These are phyloP conservation scores for Naganishia friedmannii DNA, from an alignment of 768 basidiomycete species.

Conservation along the genomic window DNA sequence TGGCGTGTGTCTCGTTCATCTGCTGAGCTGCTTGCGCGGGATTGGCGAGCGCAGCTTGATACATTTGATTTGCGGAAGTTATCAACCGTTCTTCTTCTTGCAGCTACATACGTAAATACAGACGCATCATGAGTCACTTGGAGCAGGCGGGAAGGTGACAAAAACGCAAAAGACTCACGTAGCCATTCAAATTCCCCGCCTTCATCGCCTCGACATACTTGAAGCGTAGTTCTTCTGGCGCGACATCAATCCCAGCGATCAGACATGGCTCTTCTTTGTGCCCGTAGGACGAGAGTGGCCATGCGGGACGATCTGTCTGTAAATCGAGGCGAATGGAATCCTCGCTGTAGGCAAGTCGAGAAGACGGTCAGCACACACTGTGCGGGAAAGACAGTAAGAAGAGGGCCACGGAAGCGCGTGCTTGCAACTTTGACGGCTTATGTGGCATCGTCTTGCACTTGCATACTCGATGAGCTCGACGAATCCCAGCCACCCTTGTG, in stretches of 20 bases:
- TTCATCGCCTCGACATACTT: slow-evolving; percentile 62
- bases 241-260: slow-evolving; percentile 66
- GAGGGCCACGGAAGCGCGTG: too few relatives aligned
- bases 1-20: slow-evolving; percentile 17
- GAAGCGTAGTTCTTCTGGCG: slow-evolving; percentile 72
- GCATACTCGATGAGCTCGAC: too few relatives aligned
- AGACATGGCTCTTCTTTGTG: slow-evolving; percentile 71
- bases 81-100: slow-evolving; percentile 28
- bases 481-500: too few relatives aligned
- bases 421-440: too few relatives aligned
- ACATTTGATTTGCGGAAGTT: slow-evolving; percentile 8
- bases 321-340: slow-evolving; percentile 56
- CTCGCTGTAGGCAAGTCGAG: not conserved
- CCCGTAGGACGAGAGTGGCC: slow-evolving; percentile 75
- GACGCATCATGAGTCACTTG: not conserved
- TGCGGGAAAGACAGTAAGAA: too few relatives aligned
- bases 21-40: slow-evolving; percentile 16
- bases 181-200: slow-evolving; percentile 62
- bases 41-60: slow-evolving; percentile 18
- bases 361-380: not conserved
- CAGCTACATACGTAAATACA: slow-evolving; percentile 2
- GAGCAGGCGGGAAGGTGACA: not conserved
- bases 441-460: not conserved
- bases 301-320: slow-evolving; percentile 68
- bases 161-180: slow-evolving; percentile 57